A percentile compares a stretch with the other conserved stretches of the same genome.
These are phyloP conservation scores for Hypoxylon lienhwacheense DNA, from an alignment of 495 filamentous ascomycete species.

Conservation along the genomic window DNA sequence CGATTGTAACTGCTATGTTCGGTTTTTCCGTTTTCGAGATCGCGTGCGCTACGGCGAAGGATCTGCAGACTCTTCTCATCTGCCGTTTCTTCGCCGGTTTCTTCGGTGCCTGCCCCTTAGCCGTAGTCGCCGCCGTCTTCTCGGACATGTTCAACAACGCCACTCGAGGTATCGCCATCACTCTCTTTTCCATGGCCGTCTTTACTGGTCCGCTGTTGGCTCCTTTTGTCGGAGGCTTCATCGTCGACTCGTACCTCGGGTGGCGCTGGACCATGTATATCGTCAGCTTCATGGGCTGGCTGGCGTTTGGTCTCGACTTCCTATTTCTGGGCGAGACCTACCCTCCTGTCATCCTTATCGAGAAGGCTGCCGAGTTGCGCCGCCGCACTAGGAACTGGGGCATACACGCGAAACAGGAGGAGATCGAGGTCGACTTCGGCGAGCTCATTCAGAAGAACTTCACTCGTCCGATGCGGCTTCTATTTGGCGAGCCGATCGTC, in stretches of 20 bases:
- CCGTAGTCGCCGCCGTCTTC: slow-evolving; percentile 85
- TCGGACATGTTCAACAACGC: slow-evolving; percentile 85
- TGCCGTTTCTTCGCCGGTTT: slow-evolving; percentile 83
- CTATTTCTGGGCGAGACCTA: slow-evolving; percentile 83
- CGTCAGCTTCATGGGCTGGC: slow-evolving; percentile 72
- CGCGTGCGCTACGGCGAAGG: slow-evolving; percentile 71
- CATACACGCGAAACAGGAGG: slow-evolving; percentile 91
- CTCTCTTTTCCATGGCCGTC: slow-evolving; percentile 80
- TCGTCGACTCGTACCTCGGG: slow-evolving; percentile 65
- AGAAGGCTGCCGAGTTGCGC: slow-evolving; percentile 76
- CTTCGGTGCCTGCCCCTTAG: slow-evolving; percentile 74
- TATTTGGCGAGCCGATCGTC: slow-evolving; percentile 81
- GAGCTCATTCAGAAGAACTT: slow-evolving; percentile 86
- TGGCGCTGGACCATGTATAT: slow-evolving; percentile 89
- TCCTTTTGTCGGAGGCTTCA: slow-evolving; percentile 86
- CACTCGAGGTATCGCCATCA: slow-evolving; percentile 76
- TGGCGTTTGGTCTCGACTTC: slow-evolving; percentile 68
- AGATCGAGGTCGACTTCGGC: slow-evolving; percentile 81
- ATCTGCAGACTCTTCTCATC: slow-evolving; percentile 79
- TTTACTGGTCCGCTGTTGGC: slow-evolving; percentile 81
- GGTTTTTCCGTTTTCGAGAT: slow-evolving; percentile 78
- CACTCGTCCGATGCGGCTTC: slow-evolving; percentile 73
- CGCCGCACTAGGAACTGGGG: slow-evolving; percentile 88
- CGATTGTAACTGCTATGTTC: slow-evolving; percentile 72
- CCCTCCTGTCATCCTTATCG: slow-evolving; percentile 74